These are phyloP conservation scores for Cyberlindnera lachancei DNA, from an alignment of 805 yeast genomes.

Conservation along the genomic window DNA sequence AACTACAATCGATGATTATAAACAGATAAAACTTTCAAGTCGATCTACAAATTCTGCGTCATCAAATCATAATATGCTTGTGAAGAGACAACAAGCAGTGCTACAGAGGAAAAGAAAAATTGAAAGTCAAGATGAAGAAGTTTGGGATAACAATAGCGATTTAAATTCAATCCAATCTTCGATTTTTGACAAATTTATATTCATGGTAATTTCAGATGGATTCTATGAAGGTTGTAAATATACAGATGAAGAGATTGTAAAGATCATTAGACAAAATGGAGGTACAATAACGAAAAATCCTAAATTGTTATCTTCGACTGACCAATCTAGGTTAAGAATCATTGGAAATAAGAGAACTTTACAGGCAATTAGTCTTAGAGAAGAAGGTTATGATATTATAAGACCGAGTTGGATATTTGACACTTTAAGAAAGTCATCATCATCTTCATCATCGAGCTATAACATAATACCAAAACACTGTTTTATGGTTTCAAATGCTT, in stretches of 20 bases:
- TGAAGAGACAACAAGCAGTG: conserved; percentile 15
- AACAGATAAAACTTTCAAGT: conserved; percentile 24
- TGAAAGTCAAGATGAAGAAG: conserved; percentile 17
- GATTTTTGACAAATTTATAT: conserved; percentile 39
- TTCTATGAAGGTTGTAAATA: conserved; percentile 20
- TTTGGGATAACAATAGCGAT: conserved; percentile 19
- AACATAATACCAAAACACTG: conserved; percentile 58
- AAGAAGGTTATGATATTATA: conserved; percentile 53
- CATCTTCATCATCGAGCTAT: too few relatives aligned
- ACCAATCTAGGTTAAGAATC: conserved; percentile 19
- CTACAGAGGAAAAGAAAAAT: conserved; percentile 12
- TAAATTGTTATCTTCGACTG: conserved; percentile 2
- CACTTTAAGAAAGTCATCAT: conserved; percentile 35
- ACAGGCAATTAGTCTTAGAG: conserved; percentile 30
- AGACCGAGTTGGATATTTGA: conserved; percentile 69
- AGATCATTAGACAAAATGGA: conserved; percentile 38
- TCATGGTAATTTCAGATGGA: conserved; percentile 50
- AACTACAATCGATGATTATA: conserved; percentile 48
- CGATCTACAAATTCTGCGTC: conserved; percentile 11
- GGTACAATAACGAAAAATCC: conserved; percentile 33
- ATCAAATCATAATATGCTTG: conserved; percentile 21
- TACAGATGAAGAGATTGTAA: conserved; percentile 29
- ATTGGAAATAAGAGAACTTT: conserved; percentile 33
- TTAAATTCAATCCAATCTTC: conserved; percentile 12
- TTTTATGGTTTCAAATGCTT: conserved; percentile 30